phyloP scores from a whole-genome alignment of 106 monocot species.

The Allium fistulosum region DNA sequence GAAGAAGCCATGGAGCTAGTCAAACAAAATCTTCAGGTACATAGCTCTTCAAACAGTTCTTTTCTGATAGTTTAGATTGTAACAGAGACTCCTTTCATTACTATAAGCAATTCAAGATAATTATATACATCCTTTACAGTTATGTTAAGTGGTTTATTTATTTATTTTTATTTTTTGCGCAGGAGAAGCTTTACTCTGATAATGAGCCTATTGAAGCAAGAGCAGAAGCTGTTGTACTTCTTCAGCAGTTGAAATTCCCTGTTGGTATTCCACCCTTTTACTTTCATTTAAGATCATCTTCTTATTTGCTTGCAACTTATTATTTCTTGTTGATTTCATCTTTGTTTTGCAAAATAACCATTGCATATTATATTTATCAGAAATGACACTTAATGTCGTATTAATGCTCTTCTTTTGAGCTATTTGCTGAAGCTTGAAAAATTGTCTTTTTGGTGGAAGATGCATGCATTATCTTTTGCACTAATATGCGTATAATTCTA shows the following conservation, averaged over 20 bases:
- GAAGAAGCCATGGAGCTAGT: constrained; percentile 84
- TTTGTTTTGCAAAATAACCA: no score
- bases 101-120: no score
- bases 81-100: no score
- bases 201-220: constrained; percentile 90
- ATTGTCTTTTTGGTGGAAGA: background rate
- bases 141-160: background rate
- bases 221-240: constrained; percentile 97
- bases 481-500: background rate
- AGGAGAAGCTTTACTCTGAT: constrained; percentile 86
- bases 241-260: constrained; percentile 90
- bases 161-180: background rate
- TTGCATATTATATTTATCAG: no score
- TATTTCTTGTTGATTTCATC: no score
- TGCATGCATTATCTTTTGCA: background rate
- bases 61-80: no score
- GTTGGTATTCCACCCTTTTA: constrained; percentile 52
- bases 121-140: no score
- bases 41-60: background rate
- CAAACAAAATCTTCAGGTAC: constrained; percentile 78
- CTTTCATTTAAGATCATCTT: constrained; percentile 6
- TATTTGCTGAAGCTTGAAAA: background rate
- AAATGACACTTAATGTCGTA: no score
- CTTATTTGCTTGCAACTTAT: background rate
- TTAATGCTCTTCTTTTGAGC: background rate